Base-by-base conservation (phyloP, 2,329 filamentous ascomycete genomes). In the Ceratocystis cacaofunesta region DNA sequence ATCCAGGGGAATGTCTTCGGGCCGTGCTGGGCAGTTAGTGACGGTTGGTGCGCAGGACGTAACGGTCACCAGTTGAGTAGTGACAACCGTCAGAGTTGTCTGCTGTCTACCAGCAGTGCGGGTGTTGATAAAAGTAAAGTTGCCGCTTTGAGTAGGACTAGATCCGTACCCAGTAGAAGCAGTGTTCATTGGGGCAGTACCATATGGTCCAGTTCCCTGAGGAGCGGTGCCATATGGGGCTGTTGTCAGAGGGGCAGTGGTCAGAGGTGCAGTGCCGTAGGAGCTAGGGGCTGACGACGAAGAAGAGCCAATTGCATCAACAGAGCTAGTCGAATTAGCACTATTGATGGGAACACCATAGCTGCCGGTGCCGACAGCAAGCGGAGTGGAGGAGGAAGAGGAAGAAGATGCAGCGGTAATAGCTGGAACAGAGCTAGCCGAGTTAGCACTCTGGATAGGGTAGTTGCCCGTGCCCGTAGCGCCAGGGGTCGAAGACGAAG, bases 21-120 rank as follows among this genome's bases (percentile, higher is more conserved):
- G 62, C 30, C 68, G 68, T 68, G 73, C 73, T 65, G 76, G 76
- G 74, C 82, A 85, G 82, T 83, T 75, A 73, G 81, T 82, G 72
- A 83, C 78, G 66, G 78, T 80, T 65, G 82, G 75, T 68, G 76
- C 80, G 72, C 82, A 85, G 66, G 80, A 82, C 70, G 78, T 84
- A 74, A 84, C 76, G 73, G 82, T 85, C 68, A 80, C 75, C 69
- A 82, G 74, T 72, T 81, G 74, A 67, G 81, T 84, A 72, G 78
- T 75, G 76, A 79, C 77, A 75, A 84, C 76, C 69, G 80, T 77
- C 67, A 77, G 69, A 46, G 77, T 78, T 64, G 76, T 78, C 69
- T 72, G 67, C 5, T 58, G 55, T 58, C 28, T 36, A 65, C 67
- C 48, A 36, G 66, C 66, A 66, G 69, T 63, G 62, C 68, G 62